Percentiles rank a stretch among this genome's conserved stretches.
Conservation (phyloP, 2,329 filamentous ascomycete species). For the Calonectria pauciramosa region DNA sequence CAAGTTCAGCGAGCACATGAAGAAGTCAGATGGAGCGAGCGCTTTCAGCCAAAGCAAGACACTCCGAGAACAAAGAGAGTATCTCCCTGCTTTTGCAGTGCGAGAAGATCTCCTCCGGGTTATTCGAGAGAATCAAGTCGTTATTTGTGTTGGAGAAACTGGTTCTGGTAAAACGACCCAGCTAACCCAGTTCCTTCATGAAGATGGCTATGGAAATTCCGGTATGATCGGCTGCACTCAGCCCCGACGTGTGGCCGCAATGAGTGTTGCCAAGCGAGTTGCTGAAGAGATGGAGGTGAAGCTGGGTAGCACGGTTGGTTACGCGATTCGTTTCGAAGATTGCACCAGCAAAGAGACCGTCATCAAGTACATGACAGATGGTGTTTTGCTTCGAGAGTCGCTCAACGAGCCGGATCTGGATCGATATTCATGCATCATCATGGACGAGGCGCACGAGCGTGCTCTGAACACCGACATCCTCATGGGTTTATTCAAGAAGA, state of each 20-base stretch:
- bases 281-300: constrained; percentile 98
- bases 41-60: constrained; percentile 95
- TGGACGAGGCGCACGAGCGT: constrained; percentile 99
- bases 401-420: constrained; percentile 93
- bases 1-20: constrained; percentile 93
- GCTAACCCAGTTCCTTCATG: constrained; percentile 93
- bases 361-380: constrained; percentile 99
- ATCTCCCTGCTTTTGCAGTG: constrained; percentile 94
- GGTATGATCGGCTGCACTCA: constrained; percentile 98
- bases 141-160: constrained; percentile 97
- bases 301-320: constrained; percentile 89
- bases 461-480: constrained; percentile 97
- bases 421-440: constrained; percentile 97
- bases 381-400: constrained; percentile 92
- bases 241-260: constrained; percentile 94
- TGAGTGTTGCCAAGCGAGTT: constrained; percentile 99
- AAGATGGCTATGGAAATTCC: constrained; percentile 90
- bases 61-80: constrained; percentile 91
- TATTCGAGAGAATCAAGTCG: constrained; percentile 96
- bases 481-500: constrained; percentile 98
- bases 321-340: constrained; percentile 98
- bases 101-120: constrained; percentile 92
- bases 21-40: constrained; percentile 87
- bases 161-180: constrained; percentile 98
- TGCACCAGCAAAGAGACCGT: constrained; percentile 95